Evolutionary conservation across 2,329 filamentous ascomycete species (phyloP).

Genomic region (Penicillium sp.): DNA sequence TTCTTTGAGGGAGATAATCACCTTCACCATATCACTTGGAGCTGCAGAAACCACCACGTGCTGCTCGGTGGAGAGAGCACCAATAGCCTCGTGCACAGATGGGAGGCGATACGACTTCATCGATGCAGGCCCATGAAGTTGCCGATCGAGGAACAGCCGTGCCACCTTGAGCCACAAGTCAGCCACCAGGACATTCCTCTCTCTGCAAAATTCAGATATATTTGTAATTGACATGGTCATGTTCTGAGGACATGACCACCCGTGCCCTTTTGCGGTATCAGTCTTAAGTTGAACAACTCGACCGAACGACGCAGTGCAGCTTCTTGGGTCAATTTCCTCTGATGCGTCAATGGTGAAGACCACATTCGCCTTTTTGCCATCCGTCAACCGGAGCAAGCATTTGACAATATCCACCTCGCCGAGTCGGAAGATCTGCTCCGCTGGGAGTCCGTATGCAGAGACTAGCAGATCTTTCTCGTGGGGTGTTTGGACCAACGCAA

Average conservation of each 20-base stretch:
- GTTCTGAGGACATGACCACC: conserved; percentile 2
- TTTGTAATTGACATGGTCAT: conserved; percentile 17
- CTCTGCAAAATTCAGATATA: conserved; percentile 12
- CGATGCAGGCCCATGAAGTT: conserved; percentile 8
- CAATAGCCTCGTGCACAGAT: conserved; percentile 14
- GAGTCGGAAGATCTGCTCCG: conserved; percentile 14
- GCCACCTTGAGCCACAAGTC: conserved; percentile 15
- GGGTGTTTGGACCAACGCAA: conserved; percentile 15
- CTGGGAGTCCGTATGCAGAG: conserved; percentile 10
- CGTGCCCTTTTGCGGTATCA: conserved; percentile 4
- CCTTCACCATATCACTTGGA: conserved; percentile 13
- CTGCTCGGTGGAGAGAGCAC: neutral
- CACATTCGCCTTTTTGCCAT: conserved; percentile 13
- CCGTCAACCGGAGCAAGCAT: conserved; percentile 2
- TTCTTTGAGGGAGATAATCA: neutral
- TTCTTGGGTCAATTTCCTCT: neutral
- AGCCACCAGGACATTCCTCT: conserved; percentile 1
- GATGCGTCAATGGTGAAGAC: conserved; percentile 13
- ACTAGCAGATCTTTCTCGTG: conserved; percentile 11
- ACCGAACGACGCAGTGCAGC: conserved; percentile 28
- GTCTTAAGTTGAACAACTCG: conserved; percentile 34
- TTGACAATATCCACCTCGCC: conserved; percentile 4
- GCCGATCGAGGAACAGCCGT: conserved; percentile 13
- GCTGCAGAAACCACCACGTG: conserved; percentile 9
- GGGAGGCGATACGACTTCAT: conserved; percentile 11